Base-by-base conservation (phyloP, 2,329 filamentous ascomycete species). In the Trichoderma koningii region DNA sequence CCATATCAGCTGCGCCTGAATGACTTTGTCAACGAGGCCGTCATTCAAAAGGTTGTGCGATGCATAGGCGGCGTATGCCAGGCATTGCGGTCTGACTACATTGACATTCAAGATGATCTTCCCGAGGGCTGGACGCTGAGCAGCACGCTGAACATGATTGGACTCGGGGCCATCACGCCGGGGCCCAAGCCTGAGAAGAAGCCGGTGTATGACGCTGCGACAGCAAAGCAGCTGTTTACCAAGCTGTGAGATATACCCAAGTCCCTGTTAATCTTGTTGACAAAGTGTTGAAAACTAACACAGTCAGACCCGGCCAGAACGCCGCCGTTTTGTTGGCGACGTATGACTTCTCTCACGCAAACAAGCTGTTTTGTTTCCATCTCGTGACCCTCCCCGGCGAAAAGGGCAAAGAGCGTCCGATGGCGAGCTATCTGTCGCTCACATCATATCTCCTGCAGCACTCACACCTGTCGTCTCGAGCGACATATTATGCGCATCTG, bases 381-480 rank as follows among this genome's bases (percentile, higher is more conserved):
- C 79, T 99, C 50, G 86, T 97, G 59, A 88, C 86, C 2, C 74
- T 87, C 26, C 73, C 84, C 6, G 77, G 87, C 1, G 86, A 88
- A 55, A 89, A 89, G 70, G 85, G 82, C 48, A 82, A 86, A 55
- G 88, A 94, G 71, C 85, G 89, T 1, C 90, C 93, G 0, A 88
- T 99, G 68, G 87, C 89, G 53, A 88, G 86, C 70, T 96, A 94
- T 73, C 80, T 98, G 30, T 98, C 94, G 0, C 82, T 97, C 50
- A 91, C 91, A 3, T 98, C 94, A 3, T 99, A 99, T 76, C 84
- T 98, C 38, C 85, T 96, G 55, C 93, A 97, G 71, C 94, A 99
- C 77, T 93, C 95, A 2, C 90, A 97, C 76, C 87, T 95, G 21
- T 96, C 92, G 3, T 76, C 83, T 34, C 86, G 95, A 68, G 87